Evolutionary conservation across 1,284 basidiomycete genomes (phyloP), one percentile per base, ranked within the genome.

Genomic region (Leccinum fuscescens): DNA sequence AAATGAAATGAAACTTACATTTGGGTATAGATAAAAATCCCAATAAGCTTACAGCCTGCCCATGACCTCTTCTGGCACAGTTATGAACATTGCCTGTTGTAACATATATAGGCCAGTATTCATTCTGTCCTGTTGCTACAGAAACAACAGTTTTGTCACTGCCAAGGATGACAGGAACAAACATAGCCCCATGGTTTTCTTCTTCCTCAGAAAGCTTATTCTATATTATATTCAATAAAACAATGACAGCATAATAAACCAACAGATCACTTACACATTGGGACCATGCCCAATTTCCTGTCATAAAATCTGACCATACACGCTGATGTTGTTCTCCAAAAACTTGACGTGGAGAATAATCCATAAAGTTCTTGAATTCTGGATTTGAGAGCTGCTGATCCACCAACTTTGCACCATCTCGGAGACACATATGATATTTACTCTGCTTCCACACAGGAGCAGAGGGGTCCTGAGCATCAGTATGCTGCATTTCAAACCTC

Each of bases 111-210:
- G 49, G 49, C 12, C n/a, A 51, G 6, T 51, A 51, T 15, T 60
- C 12, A 3, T 57, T 46, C 1, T 64, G 20, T 2, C 62, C 55
- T 3, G 62, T 64, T 5, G 22, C 22, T 0, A 64, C 54, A 17
- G 55, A 55, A 2, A 64, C 39, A 0, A 54, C 64, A 2, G 39
- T 64, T 15, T 64, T 64, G 31, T 64, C 37, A 14, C 62, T 60
- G 9, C 44, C 62, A 1, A 64, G 33, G 1, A 64, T 33, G 2
- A 64, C 14, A 0, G 24, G 62, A 3, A 64, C 31, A 7, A 64
- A 61, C 22, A 46, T 46, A 6, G 44, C 44, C 11, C 17, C 44
- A 46, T 46, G 20, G 3, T 46, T 46, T 20, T 46, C 17, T 22
- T 22, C 17, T 12, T 46, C 44, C 20, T 44, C 17, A 17, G 42